Evolutionary conservation across 2,329 filamentous ascomycete genomes (phyloP), one percentile per base, ranked within the genome.

Genomic region (Aureobasidium sp.): DNA sequence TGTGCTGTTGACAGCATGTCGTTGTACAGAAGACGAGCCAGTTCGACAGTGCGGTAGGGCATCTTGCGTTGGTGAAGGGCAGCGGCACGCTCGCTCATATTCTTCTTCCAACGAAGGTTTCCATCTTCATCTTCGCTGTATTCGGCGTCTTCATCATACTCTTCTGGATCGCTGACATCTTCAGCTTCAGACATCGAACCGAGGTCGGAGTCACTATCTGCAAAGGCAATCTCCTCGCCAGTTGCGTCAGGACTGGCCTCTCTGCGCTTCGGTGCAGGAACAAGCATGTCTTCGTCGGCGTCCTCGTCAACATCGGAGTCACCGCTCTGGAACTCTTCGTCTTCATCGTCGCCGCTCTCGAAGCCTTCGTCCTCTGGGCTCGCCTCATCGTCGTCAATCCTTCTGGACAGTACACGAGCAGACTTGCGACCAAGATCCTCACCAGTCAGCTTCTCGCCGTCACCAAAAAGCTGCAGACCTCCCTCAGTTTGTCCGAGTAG

Each of bases 181-280:
- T 72, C 72, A 12, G 68, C 78, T 61, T 79, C 80, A 9, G 90
- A 96, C 66, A 97, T 76, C 3, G 93, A 96, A 7, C 94, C 94
- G 5, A 99, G 81, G 72, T 99, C 95, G 0, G 94, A 99, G 74
- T 99, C 95, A 70, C 91, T 96, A 70, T 99, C 94, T 15, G 94
- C 94, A 77, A 97, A 99, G 1, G 87, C 90, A 62, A 97, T 70
- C 61, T 96, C 90, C 34, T 86, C 89, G 27, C 85, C 89, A 27
- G 85, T 84, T 12, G 79, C 79, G 26, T 74, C 67, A 39, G 68
- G 67, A 59, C 74, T 80, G 41, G 82, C 78, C 37, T 84, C 81
- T 17, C 63, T 65, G 32, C 55, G 60, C 84, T 56, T 79, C 75
- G 65, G 80, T 82, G 32, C 78, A 75, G 71, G 68, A 53, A 72